Evolutionary conservation across 192 early-diverging fungal species (phyloP).

Genomic region (Coemansia sp.): DNA sequence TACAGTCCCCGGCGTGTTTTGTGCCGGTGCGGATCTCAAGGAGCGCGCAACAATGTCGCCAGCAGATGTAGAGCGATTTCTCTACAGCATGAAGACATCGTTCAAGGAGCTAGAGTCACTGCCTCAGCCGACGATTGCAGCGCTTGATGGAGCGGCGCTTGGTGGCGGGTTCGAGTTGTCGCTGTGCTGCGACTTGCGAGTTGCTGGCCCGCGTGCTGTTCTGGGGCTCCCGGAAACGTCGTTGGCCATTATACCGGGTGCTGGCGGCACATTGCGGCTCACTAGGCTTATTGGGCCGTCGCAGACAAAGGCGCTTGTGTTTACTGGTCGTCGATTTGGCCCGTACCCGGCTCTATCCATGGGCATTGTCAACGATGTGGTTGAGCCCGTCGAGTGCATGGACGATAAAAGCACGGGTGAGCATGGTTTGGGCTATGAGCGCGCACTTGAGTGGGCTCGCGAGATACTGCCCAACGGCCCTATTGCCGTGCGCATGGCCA

Average conservation of each 20-base stretch:
- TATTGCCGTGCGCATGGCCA: constrained; percentile 89
- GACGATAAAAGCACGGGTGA: constrained; percentile 30
- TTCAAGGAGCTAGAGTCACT: constrained; percentile 87
- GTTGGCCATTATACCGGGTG: constrained; percentile 95
- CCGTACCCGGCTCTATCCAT: constrained; percentile 63
- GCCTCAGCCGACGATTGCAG: constrained; percentile 92
- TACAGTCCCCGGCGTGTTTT: constrained; percentile 83
- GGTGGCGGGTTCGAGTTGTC: constrained; percentile 95
- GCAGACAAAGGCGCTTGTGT: constrained; percentile 94
- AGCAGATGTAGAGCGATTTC: constrained; percentile 77
- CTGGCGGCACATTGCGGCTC: constrained; percentile 94
- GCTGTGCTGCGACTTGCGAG: constrained; percentile 85
- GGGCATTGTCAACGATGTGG: constrained; percentile 77
- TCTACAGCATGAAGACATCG: constrained; percentile 73
- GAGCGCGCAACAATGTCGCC: constrained; percentile 83
- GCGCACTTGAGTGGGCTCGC: constrained; percentile 78
- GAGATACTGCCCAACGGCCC: constrained; percentile 84
- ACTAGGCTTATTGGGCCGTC: constrained; percentile 84
- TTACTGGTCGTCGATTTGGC: constrained; percentile 75
- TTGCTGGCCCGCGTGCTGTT: constrained; percentile 78
- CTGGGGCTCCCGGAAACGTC: constrained; percentile 92
- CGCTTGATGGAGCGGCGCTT: constrained; percentile 90
- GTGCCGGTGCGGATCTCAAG: constrained; percentile 96
- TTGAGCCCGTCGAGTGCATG: constrained; percentile 21
- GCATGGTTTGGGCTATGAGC: constrained; percentile 52